Evolutionary conservation across 140 eudicot species (phyloP), one percentile per base, ranked within the genome.

Genomic region (Anethum foeniculum): DNA sequence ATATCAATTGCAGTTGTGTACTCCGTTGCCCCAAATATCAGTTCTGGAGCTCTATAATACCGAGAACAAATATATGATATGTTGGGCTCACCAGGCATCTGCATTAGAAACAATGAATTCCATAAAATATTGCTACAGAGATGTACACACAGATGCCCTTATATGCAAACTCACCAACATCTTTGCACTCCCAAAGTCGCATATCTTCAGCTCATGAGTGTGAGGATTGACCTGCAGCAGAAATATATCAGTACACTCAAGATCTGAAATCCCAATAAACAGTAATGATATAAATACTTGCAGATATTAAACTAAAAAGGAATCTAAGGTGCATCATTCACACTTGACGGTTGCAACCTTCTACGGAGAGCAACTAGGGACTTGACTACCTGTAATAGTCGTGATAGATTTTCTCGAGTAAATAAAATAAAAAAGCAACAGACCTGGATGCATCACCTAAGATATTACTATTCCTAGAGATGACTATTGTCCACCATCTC

Each of bases 11-110:
- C 99, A 71, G 90, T 89, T 58, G 99, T 95, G 78, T 95, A 95
- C 81, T 95, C 99, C 68, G 99, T 90, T 71, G 99, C 98, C 51
- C 99, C 99, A 83, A 95, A 95, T 12, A 95, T 95, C 87, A 95
- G 81, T 77, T 95, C 99, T 4, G 99, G 99, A 64, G 99, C 99
- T 77, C 99, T 81, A 77, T 95, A 95, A 91, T 95, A 95, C 79
- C 99, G 90, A 30, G 99, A 95, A 79, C 99, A 95, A 34, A 95
- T 95, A 83, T 95, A 95, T 23, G 99, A 88, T 21, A 95, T 95
- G 82, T 95, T 95, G 80, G 99, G 99, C 86, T 95, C 99, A 41
- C 98, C 99, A 10, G 97, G 98, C 81, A 93, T 92, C 99, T 95
- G 73, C 76, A 79, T 38, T 79, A 56, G 21, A 75, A 80, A 64